Evolutionary conservation across 257 asterid genomes (phyloP).

Genomic region (Craterostigma plantagineum): DNA sequence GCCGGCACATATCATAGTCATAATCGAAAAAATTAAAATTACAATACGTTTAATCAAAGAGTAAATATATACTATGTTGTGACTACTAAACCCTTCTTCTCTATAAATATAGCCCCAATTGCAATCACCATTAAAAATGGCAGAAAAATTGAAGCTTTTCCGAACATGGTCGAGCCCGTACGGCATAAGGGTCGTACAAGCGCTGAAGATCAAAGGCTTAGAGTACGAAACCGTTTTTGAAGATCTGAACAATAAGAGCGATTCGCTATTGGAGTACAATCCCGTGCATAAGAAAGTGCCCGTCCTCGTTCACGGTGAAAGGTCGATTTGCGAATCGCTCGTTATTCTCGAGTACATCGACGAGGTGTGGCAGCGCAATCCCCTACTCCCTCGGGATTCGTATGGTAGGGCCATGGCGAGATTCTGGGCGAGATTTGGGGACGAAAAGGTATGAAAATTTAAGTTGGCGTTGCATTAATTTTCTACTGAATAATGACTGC

Average conservation of each 20-base stretch:
- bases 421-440: conserved; percentile 22
- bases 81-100: no score
- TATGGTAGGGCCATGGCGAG: conserved; percentile 15
- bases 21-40: no score
- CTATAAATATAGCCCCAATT: no score
- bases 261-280: conserved; percentile 16
- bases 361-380: conserved; percentile 18
- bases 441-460: conserved; percentile 15
- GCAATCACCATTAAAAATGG: no score
- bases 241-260: conserved; percentile 18
- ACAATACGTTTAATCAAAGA: no score
- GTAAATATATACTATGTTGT: no score
- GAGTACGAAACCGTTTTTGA: conserved; percentile 27
- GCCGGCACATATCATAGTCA: no score
- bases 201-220: conserved; percentile 21
- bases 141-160: conserved; percentile 12
- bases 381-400: conserved; percentile 21
- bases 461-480: neutral
- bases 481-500: no score
- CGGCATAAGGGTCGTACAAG: conserved; percentile 26
- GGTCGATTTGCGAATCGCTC: conserved; percentile 16
- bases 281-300: conserved; percentile 21
- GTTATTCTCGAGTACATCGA: conserved; percentile 28
- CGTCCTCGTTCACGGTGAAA: conserved; percentile 22
- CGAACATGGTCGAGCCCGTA: conserved; percentile 30